Conservation (phyloP, 192 early-diverging fungal species). For the Oehlia diaphana region DNA sequence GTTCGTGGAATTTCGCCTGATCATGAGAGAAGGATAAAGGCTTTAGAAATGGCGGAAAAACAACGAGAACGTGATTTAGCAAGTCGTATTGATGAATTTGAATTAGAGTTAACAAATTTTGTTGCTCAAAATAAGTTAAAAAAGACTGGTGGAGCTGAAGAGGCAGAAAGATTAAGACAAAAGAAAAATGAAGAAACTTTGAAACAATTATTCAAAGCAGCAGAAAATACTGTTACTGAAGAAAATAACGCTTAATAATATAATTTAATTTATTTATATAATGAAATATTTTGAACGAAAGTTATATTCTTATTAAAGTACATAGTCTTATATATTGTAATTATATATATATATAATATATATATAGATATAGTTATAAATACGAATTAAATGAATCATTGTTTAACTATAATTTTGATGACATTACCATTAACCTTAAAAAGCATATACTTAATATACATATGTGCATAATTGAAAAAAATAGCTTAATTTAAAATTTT, state of each 20-base stretch:
- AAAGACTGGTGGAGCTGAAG: conserved; percentile 75
- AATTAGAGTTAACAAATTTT: conserved; percentile 67
- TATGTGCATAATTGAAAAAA: no score
- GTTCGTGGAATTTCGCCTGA: conserved; percentile 69
- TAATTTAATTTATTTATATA: not conserved
- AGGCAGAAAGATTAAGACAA: conserved; percentile 66
- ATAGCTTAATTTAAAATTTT: no score
- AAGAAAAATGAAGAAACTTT: conserved; percentile 69
- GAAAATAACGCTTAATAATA: not conserved
- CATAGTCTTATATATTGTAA: no score
- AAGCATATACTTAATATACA: no score
- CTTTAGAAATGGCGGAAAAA: conserved; percentile 65
- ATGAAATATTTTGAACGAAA: no score
- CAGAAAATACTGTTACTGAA: not conserved
- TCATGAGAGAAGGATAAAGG: conserved; percentile 61
- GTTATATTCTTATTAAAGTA: no score
- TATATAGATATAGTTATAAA: no score
- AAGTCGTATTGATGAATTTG: conserved; percentile 74
- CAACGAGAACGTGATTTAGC: conserved; percentile 66
- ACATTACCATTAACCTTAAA: no score
- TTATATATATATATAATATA: no score
- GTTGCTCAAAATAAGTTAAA: conserved; percentile 64
- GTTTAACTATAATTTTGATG: no score
- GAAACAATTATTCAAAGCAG: conserved; percentile 45
- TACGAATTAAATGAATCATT: no score